These are phyloP conservation scores for Cryphonectria japonica DNA, from an alignment of 2,329 filamentous ascomycete genomes.

Conservation along the genomic window DNA sequence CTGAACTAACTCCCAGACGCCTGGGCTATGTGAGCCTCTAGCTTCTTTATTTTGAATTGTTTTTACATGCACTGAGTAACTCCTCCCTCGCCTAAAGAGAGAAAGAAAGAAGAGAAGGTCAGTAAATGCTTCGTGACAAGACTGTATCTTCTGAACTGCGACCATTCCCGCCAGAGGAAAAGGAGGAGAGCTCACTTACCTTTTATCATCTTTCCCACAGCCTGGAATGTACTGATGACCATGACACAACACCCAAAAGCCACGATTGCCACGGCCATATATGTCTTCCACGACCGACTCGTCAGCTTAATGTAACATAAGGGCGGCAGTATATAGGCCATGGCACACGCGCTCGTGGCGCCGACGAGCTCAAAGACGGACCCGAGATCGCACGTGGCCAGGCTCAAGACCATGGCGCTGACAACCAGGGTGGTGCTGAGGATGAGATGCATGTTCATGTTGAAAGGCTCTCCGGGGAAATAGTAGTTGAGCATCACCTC, in stretches of 20 bases:
- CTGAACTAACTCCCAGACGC: neutral
- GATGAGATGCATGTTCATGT: conserved; percentile 81
- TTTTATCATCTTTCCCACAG: conserved; percentile 37
- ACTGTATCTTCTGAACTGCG: neutral
- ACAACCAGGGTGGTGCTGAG: conserved; percentile 85
- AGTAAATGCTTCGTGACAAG: conserved; percentile 4
- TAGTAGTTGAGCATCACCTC: conserved; percentile 94
- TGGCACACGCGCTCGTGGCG: conserved; percentile 88
- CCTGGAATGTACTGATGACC: conserved; percentile 38
- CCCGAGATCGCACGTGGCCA: conserved; percentile 91
- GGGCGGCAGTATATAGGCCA: conserved; percentile 94
- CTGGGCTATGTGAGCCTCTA: neutral
- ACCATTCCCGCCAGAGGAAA: neutral
- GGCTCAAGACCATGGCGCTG: conserved; percentile 73
- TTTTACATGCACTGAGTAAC: conserved; percentile 35
- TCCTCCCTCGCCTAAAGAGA: conserved; percentile 34
- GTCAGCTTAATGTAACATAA: conserved; percentile 94
- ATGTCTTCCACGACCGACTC: conserved; percentile 53
- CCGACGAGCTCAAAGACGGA: conserved; percentile 95
- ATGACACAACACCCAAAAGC: conserved; percentile 38
- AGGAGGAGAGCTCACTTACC: conserved; percentile 28
- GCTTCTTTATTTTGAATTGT: neutral
- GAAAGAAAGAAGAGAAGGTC: neutral
- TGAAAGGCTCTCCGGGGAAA: conserved; percentile 71
- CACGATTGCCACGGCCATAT: conserved; percentile 36